Evolutionary conservation across 2,329 filamentous ascomycete genomes (phyloP).

Genomic region (Sarocladium strictum): DNA sequence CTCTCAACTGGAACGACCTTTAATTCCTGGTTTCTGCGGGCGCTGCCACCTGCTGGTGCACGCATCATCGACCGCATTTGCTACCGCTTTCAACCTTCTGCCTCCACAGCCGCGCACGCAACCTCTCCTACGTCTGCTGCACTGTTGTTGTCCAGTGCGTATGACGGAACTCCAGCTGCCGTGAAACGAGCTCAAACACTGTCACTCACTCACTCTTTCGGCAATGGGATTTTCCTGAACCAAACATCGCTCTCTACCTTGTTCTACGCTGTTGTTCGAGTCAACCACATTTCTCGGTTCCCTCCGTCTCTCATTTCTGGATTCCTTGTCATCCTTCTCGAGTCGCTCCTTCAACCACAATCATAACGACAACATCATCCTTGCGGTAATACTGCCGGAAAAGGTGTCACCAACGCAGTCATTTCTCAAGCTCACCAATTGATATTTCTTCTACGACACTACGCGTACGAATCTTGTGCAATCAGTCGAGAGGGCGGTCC

Average conservation of each 20-base stretch:
- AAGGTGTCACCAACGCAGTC: neutral
- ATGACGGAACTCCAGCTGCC: conserved; percentile 6
- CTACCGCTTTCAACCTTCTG: neutral
- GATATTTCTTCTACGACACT: neutral
- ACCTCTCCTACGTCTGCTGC: too few relatives aligned
- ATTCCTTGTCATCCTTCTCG: neutral
- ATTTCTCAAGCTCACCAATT: neutral
- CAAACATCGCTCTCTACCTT: conserved; percentile 1
- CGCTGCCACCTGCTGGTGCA: neutral
- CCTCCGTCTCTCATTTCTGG: neutral
- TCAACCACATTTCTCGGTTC: neutral
- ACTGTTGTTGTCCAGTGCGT: neutral
- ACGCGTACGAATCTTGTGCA: neutral
- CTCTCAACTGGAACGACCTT: neutral
- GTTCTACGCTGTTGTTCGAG: neutral
- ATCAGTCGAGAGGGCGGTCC: neutral
- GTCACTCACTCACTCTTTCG: conserved; percentile 6
- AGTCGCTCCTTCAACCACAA: too few relatives aligned
- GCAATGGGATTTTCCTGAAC: neutral
- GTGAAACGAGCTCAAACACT: conserved; percentile 9
- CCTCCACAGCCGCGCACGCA: neutral
- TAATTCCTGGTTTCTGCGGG: neutral
- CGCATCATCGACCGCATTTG: neutral
- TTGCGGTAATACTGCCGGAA: too few relatives aligned
- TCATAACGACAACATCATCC: too few relatives aligned